Conservation (phyloP, 257 asterid genomes). For the Solanum virginianum region DNA sequence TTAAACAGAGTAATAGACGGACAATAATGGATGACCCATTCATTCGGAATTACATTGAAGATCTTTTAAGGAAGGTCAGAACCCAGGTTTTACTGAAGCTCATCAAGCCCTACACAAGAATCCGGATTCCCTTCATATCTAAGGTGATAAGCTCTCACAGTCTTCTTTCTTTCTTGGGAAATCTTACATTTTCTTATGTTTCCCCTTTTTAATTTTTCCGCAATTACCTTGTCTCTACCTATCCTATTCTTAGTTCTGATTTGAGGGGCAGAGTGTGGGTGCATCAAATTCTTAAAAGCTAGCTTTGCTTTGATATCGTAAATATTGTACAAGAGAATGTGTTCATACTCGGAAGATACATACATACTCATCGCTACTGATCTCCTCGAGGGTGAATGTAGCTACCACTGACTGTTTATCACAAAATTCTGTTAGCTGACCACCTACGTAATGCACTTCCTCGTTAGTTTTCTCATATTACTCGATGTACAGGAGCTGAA, state of each 20-base stretch:
- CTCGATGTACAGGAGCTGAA: constrained; percentile 63
- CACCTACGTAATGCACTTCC: neutral
- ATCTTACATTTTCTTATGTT: neutral
- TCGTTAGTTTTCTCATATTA: neutral
- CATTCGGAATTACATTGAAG: constrained; percentile 92
- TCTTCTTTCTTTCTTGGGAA: neutral
- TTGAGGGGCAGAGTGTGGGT: neutral
- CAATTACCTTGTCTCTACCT: neutral
- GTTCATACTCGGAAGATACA: neutral
- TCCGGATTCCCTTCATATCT: constrained; percentile 89
- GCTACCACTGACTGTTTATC: neutral
- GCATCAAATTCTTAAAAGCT: neutral
- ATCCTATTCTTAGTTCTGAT: neutral
- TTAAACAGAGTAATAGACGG: constrained; percentile 78
- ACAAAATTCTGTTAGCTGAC: neutral
- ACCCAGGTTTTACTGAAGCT: constrained; percentile 95
- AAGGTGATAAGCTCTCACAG: constrained; percentile 31
- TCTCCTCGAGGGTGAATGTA: neutral
- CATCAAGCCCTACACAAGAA: constrained; percentile 92
- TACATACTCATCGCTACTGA: neutral
- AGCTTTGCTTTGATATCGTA: neutral
- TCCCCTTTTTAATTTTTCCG: neutral
- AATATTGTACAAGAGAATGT: neutral
- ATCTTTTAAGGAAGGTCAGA: constrained; percentile 89
- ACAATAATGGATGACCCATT: constrained; percentile 97